These are phyloP conservation scores for Bonnemaisonia californica DNA, from an alignment of 31 red algal species.

Conservation along the genomic window DNA sequence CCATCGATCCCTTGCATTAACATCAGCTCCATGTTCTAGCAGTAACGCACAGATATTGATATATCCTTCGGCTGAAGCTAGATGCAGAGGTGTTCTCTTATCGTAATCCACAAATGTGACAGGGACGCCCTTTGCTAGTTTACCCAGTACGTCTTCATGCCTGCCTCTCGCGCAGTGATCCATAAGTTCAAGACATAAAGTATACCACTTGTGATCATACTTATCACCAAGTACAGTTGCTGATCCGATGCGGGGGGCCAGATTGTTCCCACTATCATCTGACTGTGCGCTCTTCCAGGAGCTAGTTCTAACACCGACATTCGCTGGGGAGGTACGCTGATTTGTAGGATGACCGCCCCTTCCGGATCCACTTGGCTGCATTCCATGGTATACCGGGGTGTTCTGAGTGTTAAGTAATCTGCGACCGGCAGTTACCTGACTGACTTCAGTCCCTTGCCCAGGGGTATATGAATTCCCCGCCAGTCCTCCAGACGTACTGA, in stretches of 20 bases:
- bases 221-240: constrained; percentile 12
- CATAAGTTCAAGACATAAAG: constrained; percentile 53
- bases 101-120: constrained; percentile 85
- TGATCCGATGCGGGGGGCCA: constrained; percentile 4
- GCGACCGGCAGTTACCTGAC: not conserved
- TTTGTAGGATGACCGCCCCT: not conserved
- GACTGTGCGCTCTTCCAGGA: constrained; percentile 40
- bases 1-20: constrained; percentile 78
- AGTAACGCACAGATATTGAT: constrained; percentile 40
- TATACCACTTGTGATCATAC: constrained; percentile 57
- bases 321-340: not conserved
- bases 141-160: constrained; percentile 45
- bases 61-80: constrained; percentile 74
- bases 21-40: constrained; percentile 68
- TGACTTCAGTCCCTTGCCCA: not conserved
- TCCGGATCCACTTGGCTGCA: not conserved
- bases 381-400: not conserved
- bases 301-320: constrained; percentile 5
- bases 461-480: not conserved
- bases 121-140: constrained; percentile 64
- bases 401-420: not conserved
- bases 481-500: not conserved
- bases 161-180: constrained; percentile 52
- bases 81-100: constrained; percentile 78
- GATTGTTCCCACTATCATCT: constrained; percentile 39